phyloP scores from a whole-genome alignment of 2,329 filamentous ascomycete species.

The Trichothecium sympodiale region DNA sequence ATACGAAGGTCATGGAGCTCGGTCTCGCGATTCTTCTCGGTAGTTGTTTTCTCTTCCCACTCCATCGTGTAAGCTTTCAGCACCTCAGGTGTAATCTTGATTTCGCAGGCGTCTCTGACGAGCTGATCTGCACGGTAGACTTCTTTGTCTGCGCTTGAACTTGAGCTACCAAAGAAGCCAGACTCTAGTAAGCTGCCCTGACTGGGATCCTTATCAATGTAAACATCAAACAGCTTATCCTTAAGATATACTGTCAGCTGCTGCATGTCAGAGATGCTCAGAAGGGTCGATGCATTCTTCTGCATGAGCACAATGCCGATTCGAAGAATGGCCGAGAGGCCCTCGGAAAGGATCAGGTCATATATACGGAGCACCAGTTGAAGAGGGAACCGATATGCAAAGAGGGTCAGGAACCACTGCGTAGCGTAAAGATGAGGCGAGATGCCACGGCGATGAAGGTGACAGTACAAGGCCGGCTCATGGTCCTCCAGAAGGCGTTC shows the following conservation, averaged over 20 bases:
- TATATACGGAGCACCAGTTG: constrained; percentile 95
- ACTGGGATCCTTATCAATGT: constrained; percentile 89
- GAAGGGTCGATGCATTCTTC: constrained; percentile 70
- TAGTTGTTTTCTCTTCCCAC: constrained; percentile 84
- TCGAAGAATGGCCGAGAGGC: constrained; percentile 82
- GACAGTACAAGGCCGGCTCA: constrained; percentile 89
- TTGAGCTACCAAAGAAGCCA: constrained; percentile 91
- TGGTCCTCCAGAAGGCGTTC: constrained; percentile 88
- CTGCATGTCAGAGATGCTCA: constrained; percentile 84
- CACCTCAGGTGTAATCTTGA: constrained; percentile 74
- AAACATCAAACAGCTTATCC: constrained; percentile 89
- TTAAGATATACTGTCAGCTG: constrained; percentile 83
- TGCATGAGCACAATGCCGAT: constrained; percentile 96
- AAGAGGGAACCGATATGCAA: constrained; percentile 92
- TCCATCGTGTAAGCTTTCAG: constrained; percentile 72
- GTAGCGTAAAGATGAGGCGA: constrained; percentile 91
- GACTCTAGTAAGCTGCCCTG: constrained; percentile 90
- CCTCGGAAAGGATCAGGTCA: constrained; percentile 88
- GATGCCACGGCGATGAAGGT: constrained; percentile 78
- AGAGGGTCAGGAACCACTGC: constrained; percentile 98
- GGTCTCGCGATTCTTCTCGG: constrained; percentile 69
- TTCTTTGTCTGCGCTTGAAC: constrained; percentile 83
- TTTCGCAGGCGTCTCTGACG: constrained; percentile 81
- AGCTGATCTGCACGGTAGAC: constrained; percentile 91
- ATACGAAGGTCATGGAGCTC: constrained; percentile 67